Base-by-base conservation (phyloP, 2,329 filamentous ascomycete genomes). In the Sordariomycetes sp. region DNA sequence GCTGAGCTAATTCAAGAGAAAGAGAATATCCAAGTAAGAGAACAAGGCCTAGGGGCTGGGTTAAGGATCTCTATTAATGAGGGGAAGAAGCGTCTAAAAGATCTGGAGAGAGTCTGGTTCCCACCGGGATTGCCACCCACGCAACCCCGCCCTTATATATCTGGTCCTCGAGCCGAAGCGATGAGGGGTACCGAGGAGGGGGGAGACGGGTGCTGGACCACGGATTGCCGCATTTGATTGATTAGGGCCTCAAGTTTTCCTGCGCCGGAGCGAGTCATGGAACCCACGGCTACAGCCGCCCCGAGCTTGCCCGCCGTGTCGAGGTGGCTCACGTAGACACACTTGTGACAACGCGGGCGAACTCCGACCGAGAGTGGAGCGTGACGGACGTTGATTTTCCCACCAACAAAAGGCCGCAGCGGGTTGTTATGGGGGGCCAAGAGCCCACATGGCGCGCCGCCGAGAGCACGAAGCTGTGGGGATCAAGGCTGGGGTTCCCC, bases 301-400 rank as follows among this genome's bases (percentile, higher is more conserved):
- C 5, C 40, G n/a, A n/a, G 40, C 40, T 46, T n/a, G 40, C 40
- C n/a, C 18, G 28, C 28, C 8, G 40, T 46, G 40, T 46, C 16
- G 18, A 46, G 40, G 18, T 16, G 16, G 11, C 40, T n/a, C 6
- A n/a, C 40, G 28, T 8, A 32, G 28, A 32, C 8, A 32, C 8
- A 14, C 40, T 46, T 40, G 32, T 55, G 18, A 40, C 20, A 14
- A 55, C 8, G 53, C n/a, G 22, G 37, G 32, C 11, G 32, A 35
- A 28, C 14, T 54, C n/a, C 14, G 55, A 8, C n/a, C 55, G 55
- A 35, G 50, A 57, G 43, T n/a, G 46, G 46, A 50, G 14, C 8
- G 32, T 37, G 10, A 22, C 55, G 55, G 55, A 57, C 22, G 55
- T 46, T 46, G 55, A 57, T 52, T 32, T 57, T 52, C 35, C 55